phyloP scores from a whole-genome alignment of 495 filamentous ascomycete species.

The Penicillium bialowiezense region DNA sequence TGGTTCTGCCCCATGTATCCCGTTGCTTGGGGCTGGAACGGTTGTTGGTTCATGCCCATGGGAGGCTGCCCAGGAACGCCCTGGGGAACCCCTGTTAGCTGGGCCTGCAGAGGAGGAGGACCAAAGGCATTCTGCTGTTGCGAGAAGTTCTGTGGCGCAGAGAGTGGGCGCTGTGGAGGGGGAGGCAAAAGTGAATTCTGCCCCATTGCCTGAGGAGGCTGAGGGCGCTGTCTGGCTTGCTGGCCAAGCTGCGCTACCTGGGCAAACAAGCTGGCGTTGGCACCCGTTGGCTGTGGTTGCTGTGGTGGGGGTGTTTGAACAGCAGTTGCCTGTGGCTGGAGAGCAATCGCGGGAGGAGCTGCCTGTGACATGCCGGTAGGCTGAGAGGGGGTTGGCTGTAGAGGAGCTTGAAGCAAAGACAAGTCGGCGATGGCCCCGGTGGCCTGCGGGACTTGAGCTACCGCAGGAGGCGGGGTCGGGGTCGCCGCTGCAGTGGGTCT shows the following conservation, averaged over 20 bases:
- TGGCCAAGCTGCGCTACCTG: slow-evolving; percentile 44
- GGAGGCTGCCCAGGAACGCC: slow-evolving; percentile 54
- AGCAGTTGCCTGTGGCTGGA: slow-evolving; percentile 48
- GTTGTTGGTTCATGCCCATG: slow-evolving; percentile 71
- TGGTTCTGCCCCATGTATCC: slow-evolving; percentile 56
- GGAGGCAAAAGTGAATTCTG: slow-evolving; percentile 72
- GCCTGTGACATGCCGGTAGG: slow-evolving; percentile 39
- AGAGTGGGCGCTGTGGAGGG: slow-evolving; percentile 79
- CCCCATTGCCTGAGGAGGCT: slow-evolving; percentile 61
- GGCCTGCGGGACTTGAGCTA: slow-evolving; percentile 44
- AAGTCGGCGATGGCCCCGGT: slow-evolving; percentile 77
- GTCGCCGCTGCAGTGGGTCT: slow-evolving; percentile 25
- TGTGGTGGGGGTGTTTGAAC: slow-evolving; percentile 48
- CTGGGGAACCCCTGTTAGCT: slow-evolving; percentile 71
- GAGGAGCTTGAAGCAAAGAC: slow-evolving; percentile 68
- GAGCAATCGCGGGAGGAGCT: slow-evolving; percentile 21
- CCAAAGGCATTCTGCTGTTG: slow-evolving; percentile 72
- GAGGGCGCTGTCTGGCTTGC: slow-evolving; percentile 67
- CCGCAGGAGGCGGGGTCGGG: slow-evolving; percentile 33
- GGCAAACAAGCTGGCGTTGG: slow-evolving; percentile 50
- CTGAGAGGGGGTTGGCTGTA: slow-evolving; percentile 68
- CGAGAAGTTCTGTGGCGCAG: slow-evolving; percentile 77
- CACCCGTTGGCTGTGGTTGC: slow-evolving; percentile 51
- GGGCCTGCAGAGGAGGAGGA: slow-evolving; percentile 73
- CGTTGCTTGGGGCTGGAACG: slow-evolving; percentile 48